Evolutionary conservation across 2,329 filamentous ascomycete species (phyloP).

Genomic region (Monilinia fructigena): DNA sequence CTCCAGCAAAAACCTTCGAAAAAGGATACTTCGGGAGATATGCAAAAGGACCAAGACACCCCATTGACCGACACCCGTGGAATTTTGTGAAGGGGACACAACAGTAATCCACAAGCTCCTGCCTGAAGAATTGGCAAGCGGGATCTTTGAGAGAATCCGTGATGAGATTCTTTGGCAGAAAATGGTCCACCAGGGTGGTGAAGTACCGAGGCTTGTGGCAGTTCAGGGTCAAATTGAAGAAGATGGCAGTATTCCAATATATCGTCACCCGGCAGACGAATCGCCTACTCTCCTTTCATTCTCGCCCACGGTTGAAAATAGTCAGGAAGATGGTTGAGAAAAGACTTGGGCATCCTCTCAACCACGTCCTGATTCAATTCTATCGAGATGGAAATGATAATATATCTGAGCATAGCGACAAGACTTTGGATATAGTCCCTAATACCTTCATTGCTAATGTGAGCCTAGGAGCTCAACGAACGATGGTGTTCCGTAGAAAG

Average conservation of each 20-base stretch:
- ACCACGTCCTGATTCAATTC: conserved; percentile 89
- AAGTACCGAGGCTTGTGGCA: conserved; percentile 86
- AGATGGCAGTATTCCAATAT: conserved; percentile 81
- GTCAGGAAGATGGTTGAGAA: conserved; percentile 70
- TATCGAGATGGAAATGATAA: conserved; percentile 88
- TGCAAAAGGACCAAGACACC: neutral
- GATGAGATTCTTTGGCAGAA: conserved; percentile 81
- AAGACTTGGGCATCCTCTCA: conserved; percentile 74
- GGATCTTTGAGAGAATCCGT: conserved; percentile 68
- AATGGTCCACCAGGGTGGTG: conserved; percentile 89
- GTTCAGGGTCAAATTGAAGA: conserved; percentile 72
- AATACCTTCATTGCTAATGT: conserved; percentile 87
- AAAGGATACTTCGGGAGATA: neutral
- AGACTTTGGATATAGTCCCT: conserved; percentile 84
- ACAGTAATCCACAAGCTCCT: conserved; percentile 70
- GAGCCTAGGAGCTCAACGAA: conserved; percentile 86
- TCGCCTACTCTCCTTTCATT: conserved; percentile 76
- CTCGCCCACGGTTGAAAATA: conserved; percentile 65
- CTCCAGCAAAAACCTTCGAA: conserved; percentile 5
- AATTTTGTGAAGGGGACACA: conserved; percentile 77
- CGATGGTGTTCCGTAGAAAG: conserved; percentile 87
- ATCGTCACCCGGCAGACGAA: conserved; percentile 90
- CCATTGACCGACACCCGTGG: neutral
- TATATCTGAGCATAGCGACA: conserved; percentile 96
- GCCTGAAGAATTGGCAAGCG: conserved; percentile 52